Evolutionary conservation across 1,284 basidiomycete genomes (phyloP).

Genomic region (Afroboletus lepidellus): DNA sequence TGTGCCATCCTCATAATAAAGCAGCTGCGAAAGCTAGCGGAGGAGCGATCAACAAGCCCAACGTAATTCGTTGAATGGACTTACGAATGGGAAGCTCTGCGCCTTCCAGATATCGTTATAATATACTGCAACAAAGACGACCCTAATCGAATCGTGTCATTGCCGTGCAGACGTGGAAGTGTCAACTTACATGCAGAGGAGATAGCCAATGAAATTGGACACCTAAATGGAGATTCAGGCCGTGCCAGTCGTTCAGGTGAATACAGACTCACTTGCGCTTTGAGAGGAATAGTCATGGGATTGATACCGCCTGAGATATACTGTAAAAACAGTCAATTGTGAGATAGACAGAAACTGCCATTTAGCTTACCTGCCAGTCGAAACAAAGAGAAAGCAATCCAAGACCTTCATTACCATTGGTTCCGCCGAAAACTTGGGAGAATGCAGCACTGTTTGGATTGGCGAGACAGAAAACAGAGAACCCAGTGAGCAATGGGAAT

Average conservation of each 20-base stretch:
- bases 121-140: constrained; percentile 44
- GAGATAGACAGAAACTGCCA: neutral
- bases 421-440: constrained; percentile 58
- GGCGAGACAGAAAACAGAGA: constrained; percentile 60
- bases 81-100: constrained; percentile 47
- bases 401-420: constrained; percentile 58
- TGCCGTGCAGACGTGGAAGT: neutral
- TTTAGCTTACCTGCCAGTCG: constrained; percentile 47
- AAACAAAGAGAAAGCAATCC: constrained; percentile 51
- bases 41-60: neutral
- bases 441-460: constrained; percentile 47
- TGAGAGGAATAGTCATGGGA: constrained; percentile 47
- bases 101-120: constrained; percentile 51
- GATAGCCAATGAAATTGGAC: constrained; percentile 45
- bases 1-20: constrained; percentile 50
- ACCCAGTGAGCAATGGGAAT: constrained; percentile 46
- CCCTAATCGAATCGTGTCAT: constrained; percentile 23
- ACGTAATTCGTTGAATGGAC: neutral
- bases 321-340: constrained; percentile 19
- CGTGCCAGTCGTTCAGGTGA: neutral
- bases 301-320: constrained; percentile 47
- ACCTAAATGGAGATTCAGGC: constrained; percentile 21
- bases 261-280: constrained; percentile 36
- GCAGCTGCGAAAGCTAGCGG: constrained; percentile 41
- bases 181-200: constrained; percentile 43